Evolutionary conservation across 2,329 filamentous ascomycete species (phyloP).

Genomic region (Dactylellina sp.): DNA sequence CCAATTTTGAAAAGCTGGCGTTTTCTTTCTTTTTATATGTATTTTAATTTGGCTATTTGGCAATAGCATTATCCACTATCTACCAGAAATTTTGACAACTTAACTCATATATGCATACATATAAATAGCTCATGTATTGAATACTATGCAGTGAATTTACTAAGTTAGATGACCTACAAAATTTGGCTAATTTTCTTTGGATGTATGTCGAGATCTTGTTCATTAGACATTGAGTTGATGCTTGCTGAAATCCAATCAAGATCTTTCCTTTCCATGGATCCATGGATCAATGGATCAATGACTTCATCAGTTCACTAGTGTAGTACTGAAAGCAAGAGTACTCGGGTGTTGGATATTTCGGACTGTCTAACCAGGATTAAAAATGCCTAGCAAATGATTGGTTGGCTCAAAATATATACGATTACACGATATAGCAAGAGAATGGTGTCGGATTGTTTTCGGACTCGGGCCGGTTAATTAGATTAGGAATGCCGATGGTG

Average conservation of each 20-base stretch:
- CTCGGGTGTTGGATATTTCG: too few species aligned
- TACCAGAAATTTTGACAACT: background rate
- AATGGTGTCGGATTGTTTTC: background rate
- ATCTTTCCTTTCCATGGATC: too few species aligned
- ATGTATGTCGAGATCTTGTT: too few species aligned
- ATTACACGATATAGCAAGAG: background rate
- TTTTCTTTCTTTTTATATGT: constrained; percentile 2
- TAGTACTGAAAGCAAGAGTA: too few species aligned
- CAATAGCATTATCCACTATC: constrained; percentile 2
- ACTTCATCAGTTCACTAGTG: too few species aligned
- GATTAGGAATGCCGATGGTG: constrained; percentile 1
- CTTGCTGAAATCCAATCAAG: too few species aligned
- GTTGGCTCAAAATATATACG: constrained; percentile 3
- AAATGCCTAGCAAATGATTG: constrained; percentile 30
- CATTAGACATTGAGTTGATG: background rate
- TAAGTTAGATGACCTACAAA: too few species aligned
- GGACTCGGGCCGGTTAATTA: constrained; percentile 13
- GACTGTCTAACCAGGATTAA: constrained; percentile 14
- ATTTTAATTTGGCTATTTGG: constrained; percentile 17
- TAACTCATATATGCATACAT: too few species aligned
- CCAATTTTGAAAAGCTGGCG: constrained; percentile 21
- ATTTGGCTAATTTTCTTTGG: too few species aligned
- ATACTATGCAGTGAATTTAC: too few species aligned
- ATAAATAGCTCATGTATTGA: too few species aligned
- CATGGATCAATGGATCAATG: too few species aligned